These are phyloP conservation scores for Ophiostoma montium DNA, from an alignment of 2,329 filamentous ascomycete species.

Conservation along the genomic window DNA sequence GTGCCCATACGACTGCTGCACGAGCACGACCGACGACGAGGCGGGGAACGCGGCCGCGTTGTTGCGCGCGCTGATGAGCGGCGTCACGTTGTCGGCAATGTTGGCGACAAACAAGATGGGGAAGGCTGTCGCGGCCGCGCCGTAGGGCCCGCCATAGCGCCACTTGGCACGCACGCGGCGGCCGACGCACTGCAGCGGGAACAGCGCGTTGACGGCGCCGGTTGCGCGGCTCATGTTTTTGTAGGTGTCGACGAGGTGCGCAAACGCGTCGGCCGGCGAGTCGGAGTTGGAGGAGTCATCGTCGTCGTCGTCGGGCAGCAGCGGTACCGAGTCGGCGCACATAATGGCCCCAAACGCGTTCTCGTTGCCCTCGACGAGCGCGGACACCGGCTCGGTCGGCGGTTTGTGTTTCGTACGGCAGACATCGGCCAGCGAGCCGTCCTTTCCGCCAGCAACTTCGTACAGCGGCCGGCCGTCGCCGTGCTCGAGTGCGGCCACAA, in stretches of 20 bases:
- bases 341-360: constrained; percentile 32
- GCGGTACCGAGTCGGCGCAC: constrained; percentile 27
- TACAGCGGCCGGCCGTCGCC: constrained; percentile 32
- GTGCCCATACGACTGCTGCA: constrained; percentile 35
- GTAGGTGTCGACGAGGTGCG: constrained; percentile 21
- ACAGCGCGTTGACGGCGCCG: constrained; percentile 29
- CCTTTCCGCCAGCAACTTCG: constrained; percentile 16
- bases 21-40: constrained; percentile 30
- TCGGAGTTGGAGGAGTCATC: no score
- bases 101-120: constrained; percentile 31
- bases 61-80: constrained; percentile 23
- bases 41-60: constrained; percentile 11
- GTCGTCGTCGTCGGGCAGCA: constrained; percentile 19
- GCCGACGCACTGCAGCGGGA: constrained; percentile 26
- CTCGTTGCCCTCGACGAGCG: constrained; percentile 20
- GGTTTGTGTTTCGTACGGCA: constrained; percentile 20
- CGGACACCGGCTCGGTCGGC: constrained; percentile 19
- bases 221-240: constrained; percentile 25
- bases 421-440: constrained; percentile 10
- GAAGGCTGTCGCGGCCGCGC: constrained; percentile 21
- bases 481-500: constrained; percentile 28
- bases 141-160: constrained; percentile 22
- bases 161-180: constrained; percentile 25
- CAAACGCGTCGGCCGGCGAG: no score
- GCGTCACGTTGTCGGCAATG: constrained; percentile 32